Percentiles rank a stretch among this genome's conserved stretches.
These are phyloP conservation scores for Zopfia rhizophila DNA, from an alignment of 2,329 filamentous ascomycete species.

Conservation along the genomic window DNA sequence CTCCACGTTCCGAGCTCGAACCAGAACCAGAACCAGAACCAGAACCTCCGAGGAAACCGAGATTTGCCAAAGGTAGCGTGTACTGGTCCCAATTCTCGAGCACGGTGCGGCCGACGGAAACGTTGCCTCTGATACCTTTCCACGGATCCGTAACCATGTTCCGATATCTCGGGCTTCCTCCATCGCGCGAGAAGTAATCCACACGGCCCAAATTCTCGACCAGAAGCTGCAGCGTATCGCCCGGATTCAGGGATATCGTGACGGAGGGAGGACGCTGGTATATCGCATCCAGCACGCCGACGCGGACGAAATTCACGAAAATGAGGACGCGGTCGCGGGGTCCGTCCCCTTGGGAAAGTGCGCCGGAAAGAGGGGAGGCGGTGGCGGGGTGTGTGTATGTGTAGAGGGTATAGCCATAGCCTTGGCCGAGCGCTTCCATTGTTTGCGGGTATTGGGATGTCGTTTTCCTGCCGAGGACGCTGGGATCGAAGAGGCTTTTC, in stretches of 20 bases:
- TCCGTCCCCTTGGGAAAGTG: slow-evolving; percentile 55
- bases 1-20: not conserved
- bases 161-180: slow-evolving; percentile 36
- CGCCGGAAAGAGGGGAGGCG: slow-evolving; percentile 37
- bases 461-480: slow-evolving; percentile 39
- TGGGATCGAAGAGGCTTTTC: slow-evolving; percentile 52
- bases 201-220: slow-evolving; percentile 65
- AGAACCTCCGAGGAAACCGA: not conserved
- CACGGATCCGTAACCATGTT: slow-evolving; percentile 51
- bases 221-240: slow-evolving; percentile 57
- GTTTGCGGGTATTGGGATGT: slow-evolving; percentile 45
- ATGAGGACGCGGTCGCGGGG: slow-evolving; percentile 60
- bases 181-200: slow-evolving; percentile 56
- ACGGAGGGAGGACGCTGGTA: slow-evolving; percentile 55
- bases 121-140: slow-evolving; percentile 59
- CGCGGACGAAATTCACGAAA: slow-evolving; percentile 56
- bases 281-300: slow-evolving; percentile 60
- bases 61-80: slow-evolving; percentile 44
- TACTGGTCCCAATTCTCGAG: slow-evolving; percentile 56
- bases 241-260: slow-evolving; percentile 49
- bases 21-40: too few species aligned
- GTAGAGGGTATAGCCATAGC: slow-evolving; percentile 59
- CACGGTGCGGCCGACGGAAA: slow-evolving; percentile 50
- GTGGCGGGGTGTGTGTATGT: slow-evolving; percentile 50
- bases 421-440: slow-evolving; percentile 60